Percentiles rank a stretch among this genome's conserved stretches.
phyloP scores from a whole-genome alignment of 257 asterid species.

The Forsythia suspensa region DNA sequence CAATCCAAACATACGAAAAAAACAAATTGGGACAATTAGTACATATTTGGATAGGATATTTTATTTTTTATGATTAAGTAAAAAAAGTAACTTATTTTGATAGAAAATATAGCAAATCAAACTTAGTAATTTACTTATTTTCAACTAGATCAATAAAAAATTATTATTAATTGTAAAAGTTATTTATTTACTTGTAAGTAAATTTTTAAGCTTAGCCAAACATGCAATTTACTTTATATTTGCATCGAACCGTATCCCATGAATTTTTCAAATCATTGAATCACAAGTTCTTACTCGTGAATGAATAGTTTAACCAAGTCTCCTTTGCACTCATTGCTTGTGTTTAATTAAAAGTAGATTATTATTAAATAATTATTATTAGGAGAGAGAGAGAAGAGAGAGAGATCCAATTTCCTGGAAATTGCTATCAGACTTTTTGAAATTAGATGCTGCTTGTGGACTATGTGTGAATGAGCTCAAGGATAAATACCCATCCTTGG shows the following conservation, averaged over 20 bases:
- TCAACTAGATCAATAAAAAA: too few species aligned
- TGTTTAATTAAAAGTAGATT: neutral
- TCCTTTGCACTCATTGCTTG: neutral
- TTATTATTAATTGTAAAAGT: too few species aligned
- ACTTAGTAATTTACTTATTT: too few species aligned
- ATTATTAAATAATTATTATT: neutral
- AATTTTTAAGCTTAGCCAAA: neutral
- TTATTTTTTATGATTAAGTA: too few species aligned
- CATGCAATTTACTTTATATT: neutral
- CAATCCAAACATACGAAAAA: too few species aligned
- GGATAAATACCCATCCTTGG: conserved; percentile 49
- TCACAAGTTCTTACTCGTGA: conserved; percentile 16
- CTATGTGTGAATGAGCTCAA: conserved; percentile 11
- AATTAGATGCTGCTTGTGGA: conserved; percentile 35
- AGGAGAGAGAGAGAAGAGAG: neutral
- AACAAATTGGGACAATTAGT: too few species aligned
- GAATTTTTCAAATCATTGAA: conserved; percentile 28
- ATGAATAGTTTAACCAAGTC: neutral
- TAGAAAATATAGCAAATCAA: too few species aligned
- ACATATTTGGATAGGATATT: too few species aligned
- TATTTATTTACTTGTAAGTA: too few species aligned
- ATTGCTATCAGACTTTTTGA: conserved; percentile 24
- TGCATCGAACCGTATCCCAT: conserved; percentile 21
- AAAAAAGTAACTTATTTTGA: too few species aligned
- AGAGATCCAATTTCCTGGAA: conserved; percentile 49